phyloP scores from a whole-genome alignment of 345 rosid species.

The Citrus medica region DNA sequence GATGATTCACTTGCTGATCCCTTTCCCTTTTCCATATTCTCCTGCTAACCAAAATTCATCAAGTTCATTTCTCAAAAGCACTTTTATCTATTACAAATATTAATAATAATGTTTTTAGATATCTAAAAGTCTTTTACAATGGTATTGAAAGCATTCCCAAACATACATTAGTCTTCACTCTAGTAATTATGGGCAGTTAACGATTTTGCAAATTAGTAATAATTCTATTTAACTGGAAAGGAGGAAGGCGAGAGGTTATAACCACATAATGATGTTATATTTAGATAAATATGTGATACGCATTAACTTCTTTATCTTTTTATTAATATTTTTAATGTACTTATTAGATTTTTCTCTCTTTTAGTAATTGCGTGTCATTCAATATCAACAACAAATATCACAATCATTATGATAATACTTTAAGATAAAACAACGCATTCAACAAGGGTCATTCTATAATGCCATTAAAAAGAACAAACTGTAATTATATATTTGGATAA shows the following conservation, averaged over 20 bases:
- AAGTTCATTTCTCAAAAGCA: not conserved
- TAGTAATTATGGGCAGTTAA: too few species aligned
- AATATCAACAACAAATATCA: not conserved
- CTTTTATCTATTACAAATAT: not conserved
- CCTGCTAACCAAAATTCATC: not conserved
- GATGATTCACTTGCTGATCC: slow-evolving; percentile 1
- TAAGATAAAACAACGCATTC: not conserved
- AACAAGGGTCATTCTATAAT: not conserved
- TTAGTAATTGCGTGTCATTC: not conserved
- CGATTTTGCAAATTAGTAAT: too few species aligned
- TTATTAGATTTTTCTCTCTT: not conserved
- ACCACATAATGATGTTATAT: too few species aligned
- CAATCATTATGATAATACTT: not conserved
- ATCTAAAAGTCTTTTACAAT: too few species aligned
- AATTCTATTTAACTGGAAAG: too few species aligned
- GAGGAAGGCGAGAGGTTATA: too few species aligned
- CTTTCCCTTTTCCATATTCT: not conserved
- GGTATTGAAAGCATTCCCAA: too few species aligned
- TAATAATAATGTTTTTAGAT: too few species aligned
- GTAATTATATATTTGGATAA: not conserved
- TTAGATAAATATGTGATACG: too few species aligned
- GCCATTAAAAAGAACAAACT: too few species aligned
- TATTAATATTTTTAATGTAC: too few species aligned
- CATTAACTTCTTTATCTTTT: not conserved
- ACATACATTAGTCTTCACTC: too few species aligned